Percentiles rank a stretch among this genome's conserved stretches.
Conservation (phyloP, 805 yeast genomes). For the Candida hispaniensis region DNA sequence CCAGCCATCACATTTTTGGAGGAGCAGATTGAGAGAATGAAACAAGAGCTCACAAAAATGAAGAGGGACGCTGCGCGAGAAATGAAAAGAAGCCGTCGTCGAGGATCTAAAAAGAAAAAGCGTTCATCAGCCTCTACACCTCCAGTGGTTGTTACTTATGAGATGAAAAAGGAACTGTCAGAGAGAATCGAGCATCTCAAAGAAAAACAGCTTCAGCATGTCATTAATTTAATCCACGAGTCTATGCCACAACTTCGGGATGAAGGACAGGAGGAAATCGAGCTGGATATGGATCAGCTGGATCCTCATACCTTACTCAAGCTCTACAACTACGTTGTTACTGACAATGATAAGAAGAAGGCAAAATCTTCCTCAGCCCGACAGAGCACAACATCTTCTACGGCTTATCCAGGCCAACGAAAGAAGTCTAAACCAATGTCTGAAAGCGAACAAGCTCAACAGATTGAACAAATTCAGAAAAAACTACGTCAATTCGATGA, state of each 20-base stretch:
- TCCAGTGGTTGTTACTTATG: conserved; percentile 56
- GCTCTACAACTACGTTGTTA: conserved; percentile 72
- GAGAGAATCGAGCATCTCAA: conserved; percentile 67
- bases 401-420: conserved; percentile 15
- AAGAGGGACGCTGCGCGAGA: conserved; percentile 40
- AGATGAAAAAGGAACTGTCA: conserved; percentile 89
- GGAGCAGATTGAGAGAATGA: conserved; percentile 76
- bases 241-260: conserved; percentile 50
- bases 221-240: conserved; percentile 74
- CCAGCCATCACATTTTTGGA: conserved; percentile 88
- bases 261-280: conserved; percentile 79
- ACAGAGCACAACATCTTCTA: conserved; percentile 21
- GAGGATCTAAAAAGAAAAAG: conserved; percentile 36
- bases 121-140: conserved; percentile 23
- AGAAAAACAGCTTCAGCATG: conserved; percentile 73
- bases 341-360: conserved; percentile 9
- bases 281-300: conserved; percentile 87
- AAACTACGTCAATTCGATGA: conserved; percentile 62
- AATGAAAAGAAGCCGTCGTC: conserved; percentile 29
- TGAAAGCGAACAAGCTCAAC: conserved; percentile 55
- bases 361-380: conserved; percentile 15
- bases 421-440: conserved; percentile 47
- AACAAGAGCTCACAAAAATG: conserved; percentile 69
- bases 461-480: conserved; percentile 60
- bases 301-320: conserved; percentile 75